phyloP scores from a whole-genome alignment of 2,329 filamentous ascomycete species.

The Fusarium coffeatum region DNA sequence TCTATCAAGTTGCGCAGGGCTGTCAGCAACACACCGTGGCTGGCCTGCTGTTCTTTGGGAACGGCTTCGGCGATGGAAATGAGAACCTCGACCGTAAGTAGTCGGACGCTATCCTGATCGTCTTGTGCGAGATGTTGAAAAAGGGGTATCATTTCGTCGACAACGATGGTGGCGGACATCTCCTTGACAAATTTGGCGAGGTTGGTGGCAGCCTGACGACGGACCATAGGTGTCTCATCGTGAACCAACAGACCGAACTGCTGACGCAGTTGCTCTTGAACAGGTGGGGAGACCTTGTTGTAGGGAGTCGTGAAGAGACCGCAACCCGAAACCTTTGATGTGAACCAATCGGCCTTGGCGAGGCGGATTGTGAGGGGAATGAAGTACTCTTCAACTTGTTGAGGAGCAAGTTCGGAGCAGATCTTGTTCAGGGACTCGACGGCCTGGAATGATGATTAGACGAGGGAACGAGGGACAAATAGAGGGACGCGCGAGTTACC shows the following conservation, averaged over 20 bases:
- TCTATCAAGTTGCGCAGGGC: slow-evolving; percentile 94
- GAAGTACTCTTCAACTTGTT: slow-evolving; percentile 97
- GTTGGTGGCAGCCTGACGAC: slow-evolving; percentile 95
- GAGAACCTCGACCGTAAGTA: slow-evolving; percentile 95
- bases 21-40: slow-evolving; percentile 91
- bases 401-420: slow-evolving; percentile 87
- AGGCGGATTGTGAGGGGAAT: slow-evolving; percentile 95
- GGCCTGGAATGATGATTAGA: slow-evolving; percentile 67
- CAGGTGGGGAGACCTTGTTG: slow-evolving; percentile 85
- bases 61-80: slow-evolving; percentile 97
- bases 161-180: slow-evolving; percentile 90
- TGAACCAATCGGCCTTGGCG: slow-evolving; percentile 99
- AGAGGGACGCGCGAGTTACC: slow-evolving; percentile 63
- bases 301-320: slow-evolving; percentile 95
- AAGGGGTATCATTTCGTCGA: slow-evolving; percentile 98
- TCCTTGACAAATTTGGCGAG: slow-evolving; percentile 97
- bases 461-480: neutral
- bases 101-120: slow-evolving; percentile 95
- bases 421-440: slow-evolving; percentile 99
- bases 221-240: slow-evolving; percentile 99
- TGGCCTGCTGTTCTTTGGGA: slow-evolving; percentile 97
- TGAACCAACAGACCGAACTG: slow-evolving; percentile 94
- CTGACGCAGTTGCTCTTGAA: slow-evolving; percentile 90
- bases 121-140: slow-evolving; percentile 97
- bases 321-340: slow-evolving; percentile 97